Evolutionary conservation across 1,284 basidiomycete genomes (phyloP).

Genomic region (Volvariella volvacea): DNA sequence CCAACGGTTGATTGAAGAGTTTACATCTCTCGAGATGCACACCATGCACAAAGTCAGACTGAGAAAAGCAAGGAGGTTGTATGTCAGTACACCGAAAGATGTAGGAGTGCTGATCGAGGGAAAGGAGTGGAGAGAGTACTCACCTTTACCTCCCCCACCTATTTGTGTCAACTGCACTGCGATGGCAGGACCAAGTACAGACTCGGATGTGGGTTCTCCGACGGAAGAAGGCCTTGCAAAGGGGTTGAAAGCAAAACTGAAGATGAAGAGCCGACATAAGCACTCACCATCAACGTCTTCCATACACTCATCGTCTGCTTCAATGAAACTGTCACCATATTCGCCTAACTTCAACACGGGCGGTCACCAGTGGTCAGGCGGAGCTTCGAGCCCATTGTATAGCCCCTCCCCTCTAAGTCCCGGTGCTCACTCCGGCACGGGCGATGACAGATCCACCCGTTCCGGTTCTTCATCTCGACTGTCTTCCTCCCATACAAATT

Average conservation of each 20-base stretch:
- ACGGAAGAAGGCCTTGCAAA: neutral
- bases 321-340: neutral
- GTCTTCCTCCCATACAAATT: neutral
- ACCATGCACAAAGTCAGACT: constrained; percentile 42
- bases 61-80: constrained; percentile 24
- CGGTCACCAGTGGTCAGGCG: too few species aligned
- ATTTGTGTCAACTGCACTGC: constrained; percentile 3
- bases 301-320: neutral
- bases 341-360: too few species aligned
- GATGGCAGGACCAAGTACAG: neutral
- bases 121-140: constrained; percentile 26
- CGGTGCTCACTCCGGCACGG: too few species aligned
- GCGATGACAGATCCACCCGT: neutral
- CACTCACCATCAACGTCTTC: neutral
- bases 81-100: constrained; percentile 20
- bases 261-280: neutral
- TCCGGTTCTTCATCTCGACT: neutral
- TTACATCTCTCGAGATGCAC: constrained; percentile 58
- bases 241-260: neutral
- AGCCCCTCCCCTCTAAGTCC: too few species aligned
- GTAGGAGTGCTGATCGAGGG: constrained; percentile 23
- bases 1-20: constrained; percentile 57
- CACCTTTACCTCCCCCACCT: constrained; percentile 14
- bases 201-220: neutral
- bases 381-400: too few species aligned